Percentiles rank a stretch among this genome's conserved stretches.
Evolutionary conservation across 306 rosid species (phyloP).

Genomic region (Cicer chorassanicum): DNA sequence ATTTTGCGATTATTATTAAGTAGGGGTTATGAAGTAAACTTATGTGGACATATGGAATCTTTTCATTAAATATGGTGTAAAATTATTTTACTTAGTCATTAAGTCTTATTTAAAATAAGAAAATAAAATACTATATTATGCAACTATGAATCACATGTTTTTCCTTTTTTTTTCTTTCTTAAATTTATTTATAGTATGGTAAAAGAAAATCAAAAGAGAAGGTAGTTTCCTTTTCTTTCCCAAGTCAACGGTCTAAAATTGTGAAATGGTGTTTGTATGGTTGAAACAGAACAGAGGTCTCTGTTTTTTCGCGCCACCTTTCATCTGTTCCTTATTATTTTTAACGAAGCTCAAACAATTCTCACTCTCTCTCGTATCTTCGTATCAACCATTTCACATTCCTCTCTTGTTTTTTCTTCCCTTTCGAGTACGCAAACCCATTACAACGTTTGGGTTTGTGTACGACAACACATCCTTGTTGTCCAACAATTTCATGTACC

Average conservation of each 20-base stretch:
- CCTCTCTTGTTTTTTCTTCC: slow-evolving; percentile 11
- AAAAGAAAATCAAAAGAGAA: not conserved
- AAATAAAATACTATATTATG: too few relatives aligned
- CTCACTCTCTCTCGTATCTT: slow-evolving; percentile 27
- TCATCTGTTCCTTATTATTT: slow-evolving; percentile 18
- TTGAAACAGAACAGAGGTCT: slow-evolving; percentile 7
- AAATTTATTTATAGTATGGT: not conserved
- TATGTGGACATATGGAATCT: too few relatives aligned
- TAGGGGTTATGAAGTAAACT: too few relatives aligned
- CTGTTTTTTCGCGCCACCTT: slow-evolving; percentile 45
- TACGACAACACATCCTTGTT: slow-evolving; percentile 20
- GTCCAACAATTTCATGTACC: slow-evolving; percentile 30
- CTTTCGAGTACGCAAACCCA: slow-evolving; percentile 43
- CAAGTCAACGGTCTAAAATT: slow-evolving; percentile 25
- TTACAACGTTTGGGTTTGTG: slow-evolving; percentile 50
- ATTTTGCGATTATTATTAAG: too few relatives aligned
- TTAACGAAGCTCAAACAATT: slow-evolving; percentile 2
- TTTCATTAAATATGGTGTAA: too few relatives aligned
- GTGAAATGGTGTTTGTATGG: slow-evolving; percentile 37
- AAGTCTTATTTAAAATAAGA: too few relatives aligned
- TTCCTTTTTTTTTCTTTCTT: not conserved
- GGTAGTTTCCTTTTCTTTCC: not conserved
- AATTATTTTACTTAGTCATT: too few relatives aligned
- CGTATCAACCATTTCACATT: slow-evolving; percentile 23
- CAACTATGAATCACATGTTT: not conserved